These are phyloP conservation scores for Lipomyces yamadae DNA, from an alignment of 805 yeast species.

Conservation along the genomic window DNA sequence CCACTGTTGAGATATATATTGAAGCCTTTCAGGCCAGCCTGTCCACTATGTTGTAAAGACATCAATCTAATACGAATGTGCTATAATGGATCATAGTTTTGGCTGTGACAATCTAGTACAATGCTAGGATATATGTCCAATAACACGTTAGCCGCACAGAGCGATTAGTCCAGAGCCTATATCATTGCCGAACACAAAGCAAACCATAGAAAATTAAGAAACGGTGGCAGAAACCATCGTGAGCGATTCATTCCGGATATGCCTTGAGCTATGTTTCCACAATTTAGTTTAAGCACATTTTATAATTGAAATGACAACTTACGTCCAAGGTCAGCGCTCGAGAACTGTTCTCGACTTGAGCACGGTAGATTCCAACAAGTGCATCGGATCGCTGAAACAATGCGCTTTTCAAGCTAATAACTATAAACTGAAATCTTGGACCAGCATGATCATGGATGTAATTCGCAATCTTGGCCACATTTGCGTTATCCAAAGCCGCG, in stretches of 20 bases:
- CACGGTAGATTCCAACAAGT: constrained; percentile 89
- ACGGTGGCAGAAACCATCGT: not conserved
- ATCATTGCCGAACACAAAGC: not conserved
- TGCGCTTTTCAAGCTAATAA: constrained; percentile 85
- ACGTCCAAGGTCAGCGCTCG: constrained; percentile 75
- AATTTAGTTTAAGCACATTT: not conserved
- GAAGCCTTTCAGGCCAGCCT: no score
- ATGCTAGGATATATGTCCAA: not conserved
- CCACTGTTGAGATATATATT: no score
- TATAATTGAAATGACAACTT: constrained; percentile 9
- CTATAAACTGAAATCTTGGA: constrained; percentile 85
- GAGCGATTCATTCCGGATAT: constrained; percentile 7
- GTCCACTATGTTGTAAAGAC: not conserved
- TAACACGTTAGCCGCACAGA: no score
- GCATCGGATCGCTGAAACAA: constrained; percentile 88
- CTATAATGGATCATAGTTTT: no score
- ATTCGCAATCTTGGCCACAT: constrained; percentile 84
- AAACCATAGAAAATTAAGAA: not conserved
- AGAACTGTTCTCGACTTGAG: constrained; percentile 73
- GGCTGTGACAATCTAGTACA: no score
- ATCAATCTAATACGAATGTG: not conserved
- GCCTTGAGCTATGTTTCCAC: constrained; percentile 11
- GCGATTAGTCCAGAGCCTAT: not conserved
- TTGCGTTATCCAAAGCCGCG: constrained; percentile 91
- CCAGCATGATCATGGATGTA: constrained; percentile 78